Evolutionary conservation across 2,329 filamentous ascomycete genomes (phyloP).

Genomic region (Penicillium freii): DNA sequence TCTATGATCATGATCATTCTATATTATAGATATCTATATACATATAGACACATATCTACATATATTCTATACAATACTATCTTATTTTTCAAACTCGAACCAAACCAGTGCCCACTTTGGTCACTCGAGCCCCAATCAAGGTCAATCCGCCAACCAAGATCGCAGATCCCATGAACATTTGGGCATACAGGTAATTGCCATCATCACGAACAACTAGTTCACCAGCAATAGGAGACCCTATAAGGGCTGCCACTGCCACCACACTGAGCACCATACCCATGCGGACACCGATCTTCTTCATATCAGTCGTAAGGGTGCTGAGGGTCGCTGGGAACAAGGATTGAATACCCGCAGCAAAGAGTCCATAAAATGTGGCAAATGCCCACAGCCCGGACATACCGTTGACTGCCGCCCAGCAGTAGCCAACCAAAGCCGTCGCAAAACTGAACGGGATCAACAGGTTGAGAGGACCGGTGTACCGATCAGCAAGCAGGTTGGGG

Average conservation of each 20-base stretch:
- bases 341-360: slow-evolving; percentile 63
- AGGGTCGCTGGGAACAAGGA: slow-evolving; percentile 64
- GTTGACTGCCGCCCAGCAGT: slow-evolving; percentile 60
- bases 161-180: slow-evolving; percentile 51
- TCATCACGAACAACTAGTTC: slow-evolving; percentile 48
- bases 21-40: background rate
- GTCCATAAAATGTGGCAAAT: slow-evolving; percentile 64
- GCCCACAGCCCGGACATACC: slow-evolving; percentile 55
- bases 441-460: slow-evolving; percentile 54
- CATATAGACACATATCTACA: background rate
- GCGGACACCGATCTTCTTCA: slow-evolving; percentile 55
- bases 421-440: slow-evolving; percentile 45
- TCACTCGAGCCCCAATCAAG: slow-evolving; percentile 43
- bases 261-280: slow-evolving; percentile 58
- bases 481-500: slow-evolving; percentile 60
- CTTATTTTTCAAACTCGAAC: slow-evolving; percentile 32
- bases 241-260: slow-evolving; percentile 54
- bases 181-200: slow-evolving; percentile 52
- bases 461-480: slow-evolving; percentile 59
- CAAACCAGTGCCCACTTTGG: slow-evolving; percentile 32
- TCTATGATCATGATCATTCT: background rate
- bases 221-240: slow-evolving; percentile 56
- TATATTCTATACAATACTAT: background rate
- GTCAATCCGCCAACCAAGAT: slow-evolving; percentile 47
- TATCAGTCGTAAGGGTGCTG: slow-evolving; percentile 53